Conservation (phyloP, 331 rosid genomes). For the Stylosanthes scabra region DNA sequence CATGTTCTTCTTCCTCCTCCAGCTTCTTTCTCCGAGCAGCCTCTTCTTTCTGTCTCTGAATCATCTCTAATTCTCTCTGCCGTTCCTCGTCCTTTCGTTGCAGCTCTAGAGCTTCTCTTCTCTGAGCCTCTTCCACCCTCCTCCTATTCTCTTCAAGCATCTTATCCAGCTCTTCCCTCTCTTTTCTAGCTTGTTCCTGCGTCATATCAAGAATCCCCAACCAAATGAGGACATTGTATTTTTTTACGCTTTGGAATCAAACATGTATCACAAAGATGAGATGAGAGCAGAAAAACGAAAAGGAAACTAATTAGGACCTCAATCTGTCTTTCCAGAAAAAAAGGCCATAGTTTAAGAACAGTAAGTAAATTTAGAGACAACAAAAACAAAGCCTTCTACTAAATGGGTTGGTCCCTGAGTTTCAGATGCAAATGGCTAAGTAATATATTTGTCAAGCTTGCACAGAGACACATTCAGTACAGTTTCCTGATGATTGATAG, state of each 20-base stretch:
- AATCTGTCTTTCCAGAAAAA: background rate
- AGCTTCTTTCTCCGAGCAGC: slow-evolving; percentile 72
- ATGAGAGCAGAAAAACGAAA: background rate
- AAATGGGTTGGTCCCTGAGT: background rate
- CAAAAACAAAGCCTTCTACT: too few relatives aligned
- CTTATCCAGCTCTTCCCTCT: slow-evolving; percentile 88
- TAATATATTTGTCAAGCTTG: background rate
- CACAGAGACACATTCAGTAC: slow-evolving; percentile 21
- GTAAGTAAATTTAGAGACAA: slow-evolving; percentile 1
- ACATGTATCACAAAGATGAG: background rate
- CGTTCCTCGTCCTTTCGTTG: slow-evolving; percentile 91
- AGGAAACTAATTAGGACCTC: slow-evolving; percentile 8
- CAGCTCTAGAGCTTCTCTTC: slow-evolving; percentile 83
- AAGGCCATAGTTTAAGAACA: slow-evolving; percentile 5
- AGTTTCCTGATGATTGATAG: slow-evolving; percentile 12
- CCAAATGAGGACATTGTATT: background rate
- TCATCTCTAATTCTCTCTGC: slow-evolving; percentile 76
- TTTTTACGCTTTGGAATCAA: background rate
- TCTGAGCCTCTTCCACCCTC: slow-evolving; percentile 90
- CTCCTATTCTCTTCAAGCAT: slow-evolving; percentile 94
- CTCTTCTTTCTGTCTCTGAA: slow-evolving; percentile 90
- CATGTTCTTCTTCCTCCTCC: slow-evolving; percentile 79
- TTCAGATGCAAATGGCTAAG: background rate
- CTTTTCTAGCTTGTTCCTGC: slow-evolving; percentile 85
- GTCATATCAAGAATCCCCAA: slow-evolving; percentile 7